Evolutionary conservation across 2,329 filamentous ascomycete genomes (phyloP).

Genomic region (Fusarium humuli): DNA sequence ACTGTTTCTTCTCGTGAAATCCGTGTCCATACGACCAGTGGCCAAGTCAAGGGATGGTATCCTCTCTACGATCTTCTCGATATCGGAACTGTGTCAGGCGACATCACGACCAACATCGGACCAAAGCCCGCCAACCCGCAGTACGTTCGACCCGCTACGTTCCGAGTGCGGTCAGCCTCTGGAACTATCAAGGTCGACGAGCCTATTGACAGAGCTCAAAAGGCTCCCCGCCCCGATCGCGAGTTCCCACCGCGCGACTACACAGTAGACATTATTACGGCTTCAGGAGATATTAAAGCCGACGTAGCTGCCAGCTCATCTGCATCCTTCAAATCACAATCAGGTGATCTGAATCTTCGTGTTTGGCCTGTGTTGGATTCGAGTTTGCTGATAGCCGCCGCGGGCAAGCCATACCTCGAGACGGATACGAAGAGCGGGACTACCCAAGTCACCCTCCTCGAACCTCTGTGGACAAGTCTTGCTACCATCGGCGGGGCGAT

Average conservation of each 20-base stretch:
- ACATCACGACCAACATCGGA: constrained; percentile 55
- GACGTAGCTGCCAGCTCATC: constrained; percentile 55
- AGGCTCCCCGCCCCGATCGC: constrained; percentile 32
- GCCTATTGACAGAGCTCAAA: constrained; percentile 49
- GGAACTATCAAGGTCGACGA: constrained; percentile 58
- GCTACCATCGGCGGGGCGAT: constrained; percentile 13
- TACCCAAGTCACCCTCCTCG: constrained; percentile 54
- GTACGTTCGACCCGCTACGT: constrained; percentile 53
- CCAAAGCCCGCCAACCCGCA: constrained; percentile 54
- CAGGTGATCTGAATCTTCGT: constrained; percentile 55
- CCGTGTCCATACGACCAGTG: constrained; percentile 57
- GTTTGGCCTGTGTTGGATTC: constrained; percentile 59
- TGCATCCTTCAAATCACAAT: constrained; percentile 54
- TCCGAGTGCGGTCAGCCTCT: constrained; percentile 58
- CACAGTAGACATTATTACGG: constrained; percentile 56
- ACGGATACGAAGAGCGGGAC: constrained; percentile 60
- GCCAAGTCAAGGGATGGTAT: constrained; percentile 61
- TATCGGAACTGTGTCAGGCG: constrained; percentile 59
- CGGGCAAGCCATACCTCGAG: constrained; percentile 48
- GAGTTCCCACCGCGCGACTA: constrained; percentile 61
- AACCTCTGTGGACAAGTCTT: constrained; percentile 57
- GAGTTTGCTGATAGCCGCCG: constrained; percentile 7
- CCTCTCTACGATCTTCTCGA: constrained; percentile 63
- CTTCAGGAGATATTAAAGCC: constrained; percentile 58
- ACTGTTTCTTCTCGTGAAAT: constrained; percentile 57